phyloP scores from a whole-genome alignment of 768 basidiomycete species.

The Dioszegia crocea region DNA sequence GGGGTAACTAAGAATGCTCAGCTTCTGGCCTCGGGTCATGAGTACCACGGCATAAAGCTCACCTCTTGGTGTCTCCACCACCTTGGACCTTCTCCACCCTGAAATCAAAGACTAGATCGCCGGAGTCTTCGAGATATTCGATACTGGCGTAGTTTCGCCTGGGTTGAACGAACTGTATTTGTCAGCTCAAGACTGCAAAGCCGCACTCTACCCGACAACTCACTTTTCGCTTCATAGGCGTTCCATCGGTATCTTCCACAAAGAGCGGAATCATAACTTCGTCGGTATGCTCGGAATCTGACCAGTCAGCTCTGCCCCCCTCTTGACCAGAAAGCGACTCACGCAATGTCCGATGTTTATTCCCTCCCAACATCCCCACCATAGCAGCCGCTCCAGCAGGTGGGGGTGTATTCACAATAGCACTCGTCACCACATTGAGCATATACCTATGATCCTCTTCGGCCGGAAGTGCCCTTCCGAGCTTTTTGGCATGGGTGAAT shows the following conservation, averaged over 20 bases:
- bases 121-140: slow-evolving; percentile 57
- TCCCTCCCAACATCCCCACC: slow-evolving; percentile 68
- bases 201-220: neutral
- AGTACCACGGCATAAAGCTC: slow-evolving; percentile 15
- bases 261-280: slow-evolving; percentile 84
- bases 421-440: slow-evolving; percentile 65
- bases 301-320: neutral
- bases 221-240: slow-evolving; percentile 62
- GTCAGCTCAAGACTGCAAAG: neutral
- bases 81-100: slow-evolving; percentile 83
- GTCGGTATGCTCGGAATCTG: slow-evolving; percentile 64
- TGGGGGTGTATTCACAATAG: slow-evolving; percentile 83
- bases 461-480: slow-evolving; percentile 50
- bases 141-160: slow-evolving; percentile 81
- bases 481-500: slow-evolving; percentile 23
- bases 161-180: slow-evolving; percentile 66
- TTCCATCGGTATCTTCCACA: slow-evolving; percentile 68
- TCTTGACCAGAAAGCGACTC: slow-evolving; percentile 7
- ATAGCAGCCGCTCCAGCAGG: slow-evolving; percentile 64
- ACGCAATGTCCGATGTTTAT: slow-evolving; percentile 78
- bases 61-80: slow-evolving; percentile 74
- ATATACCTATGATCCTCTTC: slow-evolving; percentile 75
- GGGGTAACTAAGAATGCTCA: slow-evolving; percentile 15
- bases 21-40: neutral
- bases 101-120: slow-evolving; percentile 74